Conservation (phyloP, 2,329 filamentous ascomycete species). For the Volutella citrinella region DNA sequence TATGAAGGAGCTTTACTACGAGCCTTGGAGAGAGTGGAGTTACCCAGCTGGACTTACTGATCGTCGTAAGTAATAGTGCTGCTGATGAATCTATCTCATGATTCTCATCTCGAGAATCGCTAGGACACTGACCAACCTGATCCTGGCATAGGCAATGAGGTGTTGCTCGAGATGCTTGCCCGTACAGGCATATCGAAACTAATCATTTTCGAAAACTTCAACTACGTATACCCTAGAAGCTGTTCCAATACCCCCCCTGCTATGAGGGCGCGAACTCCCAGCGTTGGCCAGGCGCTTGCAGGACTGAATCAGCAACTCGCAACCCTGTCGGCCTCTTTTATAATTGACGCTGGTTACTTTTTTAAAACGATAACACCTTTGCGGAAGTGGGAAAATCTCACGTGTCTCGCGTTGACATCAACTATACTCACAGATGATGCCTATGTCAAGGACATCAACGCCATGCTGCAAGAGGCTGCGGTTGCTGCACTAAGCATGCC, state of each 20-base stretch:
- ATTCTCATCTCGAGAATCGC: neutral
- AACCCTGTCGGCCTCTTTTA: constrained; percentile 26
- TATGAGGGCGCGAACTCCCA: constrained; percentile 17
- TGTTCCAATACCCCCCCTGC: neutral
- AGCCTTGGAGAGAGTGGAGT: constrained; percentile 32
- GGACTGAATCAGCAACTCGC: constrained; percentile 25
- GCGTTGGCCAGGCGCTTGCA: constrained; percentile 22
- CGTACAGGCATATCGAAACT: constrained; percentile 3
- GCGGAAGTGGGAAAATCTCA: constrained; percentile 23
- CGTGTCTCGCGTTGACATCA: constrained; percentile 26
- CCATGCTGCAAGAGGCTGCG: constrained; percentile 24
- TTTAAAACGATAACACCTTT: constrained; percentile 10
- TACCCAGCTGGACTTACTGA: constrained; percentile 17
- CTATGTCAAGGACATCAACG: constrained; percentile 11
- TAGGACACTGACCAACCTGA: too few species aligned
- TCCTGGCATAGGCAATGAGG: neutral
- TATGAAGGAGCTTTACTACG: constrained; percentile 34
- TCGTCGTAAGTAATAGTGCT: constrained; percentile 18
- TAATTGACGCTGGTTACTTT: constrained; percentile 26
- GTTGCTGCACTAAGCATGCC: constrained; percentile 27
- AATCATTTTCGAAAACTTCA: constrained; percentile 6
- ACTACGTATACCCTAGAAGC: constrained; percentile 2
- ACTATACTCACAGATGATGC: constrained; percentile 17
- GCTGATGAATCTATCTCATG: neutral
- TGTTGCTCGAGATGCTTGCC: neutral